phyloP scores from a whole-genome alignment of 208 protist species.

The Acanthamoeba comandoni region DNA sequence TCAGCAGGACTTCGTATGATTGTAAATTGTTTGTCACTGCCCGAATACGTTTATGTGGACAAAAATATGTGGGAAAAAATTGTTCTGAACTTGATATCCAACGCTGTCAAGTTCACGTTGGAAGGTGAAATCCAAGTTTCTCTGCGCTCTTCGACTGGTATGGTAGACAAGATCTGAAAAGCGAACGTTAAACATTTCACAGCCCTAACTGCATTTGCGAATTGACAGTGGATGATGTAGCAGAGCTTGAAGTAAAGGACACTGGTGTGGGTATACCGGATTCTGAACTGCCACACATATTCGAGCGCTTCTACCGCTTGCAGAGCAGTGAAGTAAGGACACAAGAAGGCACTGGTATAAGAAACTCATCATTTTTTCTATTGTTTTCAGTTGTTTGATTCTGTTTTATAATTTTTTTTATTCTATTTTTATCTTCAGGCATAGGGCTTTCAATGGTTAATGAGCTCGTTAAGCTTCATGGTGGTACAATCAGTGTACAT shows the following conservation, averaged over 20 bases:
- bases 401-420: no score
- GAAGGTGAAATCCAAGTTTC: slow-evolving; percentile 17
- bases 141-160: neutral
- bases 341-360: slow-evolving; percentile 75
- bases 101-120: slow-evolving; percentile 83
- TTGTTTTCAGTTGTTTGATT: no score
- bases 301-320: slow-evolving; percentile 79
- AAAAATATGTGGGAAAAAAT: slow-evolving; percentile 76
- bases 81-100: slow-evolving; percentile 75
- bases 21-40: neutral
- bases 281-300: slow-evolving; percentile 65
- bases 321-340: slow-evolving; percentile 47
- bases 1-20: slow-evolving; percentile 1
- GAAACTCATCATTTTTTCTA: no score
- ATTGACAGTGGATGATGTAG: neutral
- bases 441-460: slow-evolving; percentile 79
- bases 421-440: neutral
- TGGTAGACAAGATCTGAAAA: neutral
- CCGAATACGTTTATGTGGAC: slow-evolving; percentile 51
- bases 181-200: neutral
- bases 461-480: slow-evolving; percentile 80
- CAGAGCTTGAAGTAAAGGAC: slow-evolving; percentile 36
- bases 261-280: slow-evolving; percentile 52
- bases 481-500: slow-evolving; percentile 60
- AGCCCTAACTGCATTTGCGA: neutral